Conservation (phyloP, 768 basidiomycete genomes). For the Leccinum aurantiacum region DNA sequence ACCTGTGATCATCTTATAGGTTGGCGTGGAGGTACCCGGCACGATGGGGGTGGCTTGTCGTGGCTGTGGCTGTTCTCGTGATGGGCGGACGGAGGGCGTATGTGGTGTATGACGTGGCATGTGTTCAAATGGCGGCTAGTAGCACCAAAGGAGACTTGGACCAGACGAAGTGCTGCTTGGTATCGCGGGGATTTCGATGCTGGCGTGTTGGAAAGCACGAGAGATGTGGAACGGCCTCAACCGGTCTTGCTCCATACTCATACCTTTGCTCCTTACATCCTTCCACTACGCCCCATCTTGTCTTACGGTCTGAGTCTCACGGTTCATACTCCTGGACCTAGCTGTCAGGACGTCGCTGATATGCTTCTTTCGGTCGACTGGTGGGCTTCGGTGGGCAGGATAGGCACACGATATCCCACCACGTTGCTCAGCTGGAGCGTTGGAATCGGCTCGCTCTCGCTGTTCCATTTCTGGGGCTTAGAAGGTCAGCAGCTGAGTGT, state of each 20-base stretch:
- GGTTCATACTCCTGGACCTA: constrained; percentile 54
- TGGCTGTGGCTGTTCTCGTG: too few relatives aligned
- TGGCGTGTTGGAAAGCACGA: too few relatives aligned
- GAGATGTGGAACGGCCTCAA: constrained; percentile 1
- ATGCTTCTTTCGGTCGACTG: constrained; percentile 67
- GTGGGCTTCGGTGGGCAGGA: constrained; percentile 66
- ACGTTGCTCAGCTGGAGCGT: constrained; percentile 71
- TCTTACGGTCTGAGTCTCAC: constrained; percentile 50
- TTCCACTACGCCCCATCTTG: constrained; percentile 16
- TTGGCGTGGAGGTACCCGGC: too few relatives aligned
- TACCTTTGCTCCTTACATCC: constrained; percentile 63
- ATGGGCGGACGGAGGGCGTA: too few relatives aligned
- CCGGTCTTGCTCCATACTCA: constrained; percentile 59
- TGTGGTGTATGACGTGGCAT: too few relatives aligned
- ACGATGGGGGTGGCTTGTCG: too few relatives aligned
- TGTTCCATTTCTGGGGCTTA: constrained; percentile 52
- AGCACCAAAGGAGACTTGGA: too few relatives aligned
- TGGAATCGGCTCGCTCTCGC: constrained; percentile 58
- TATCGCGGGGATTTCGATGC: too few relatives aligned
- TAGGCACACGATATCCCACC: constrained; percentile 72
- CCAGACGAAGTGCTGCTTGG: too few relatives aligned
- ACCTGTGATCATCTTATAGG: too few relatives aligned
- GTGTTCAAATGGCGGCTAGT: too few relatives aligned
- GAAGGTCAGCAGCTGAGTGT: constrained; percentile 44
- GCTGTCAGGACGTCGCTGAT: constrained; percentile 41